Evolutionary conservation across 2,329 filamentous ascomycete genomes (phyloP), one percentile per base, ranked within the genome.

Genomic region (Emmonsiellopsis sp.): DNA sequence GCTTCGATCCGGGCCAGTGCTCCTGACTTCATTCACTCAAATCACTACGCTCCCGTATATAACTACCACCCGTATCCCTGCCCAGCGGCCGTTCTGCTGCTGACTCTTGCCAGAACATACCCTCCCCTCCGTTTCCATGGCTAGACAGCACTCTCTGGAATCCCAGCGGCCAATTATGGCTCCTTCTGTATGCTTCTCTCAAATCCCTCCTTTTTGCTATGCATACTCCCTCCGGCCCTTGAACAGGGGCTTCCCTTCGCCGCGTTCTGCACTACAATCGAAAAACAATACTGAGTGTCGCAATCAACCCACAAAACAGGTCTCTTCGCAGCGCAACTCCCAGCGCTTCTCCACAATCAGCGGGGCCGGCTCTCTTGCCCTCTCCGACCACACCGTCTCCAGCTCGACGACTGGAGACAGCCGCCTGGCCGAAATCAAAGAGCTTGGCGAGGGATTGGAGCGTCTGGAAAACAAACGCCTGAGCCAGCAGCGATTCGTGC

Each of bases 401-500:
- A 68, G 65, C 58, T 58, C 70, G 15, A 68, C 66, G 53, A 71
- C 65, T 53, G 66, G 67, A 45, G 76, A 78, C 67, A 77, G 78
- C 57, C 78, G 78, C 65, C 73, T 80, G 58, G 76, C 77, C 58
- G 82, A 84, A 64, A 83, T 93, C 67, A 81, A 85, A 69, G 82
- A 87, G 61, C 89, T 93, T 70, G 86, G 87, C 63, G 82, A 85
- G 57, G 85, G 87, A 55, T 82, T 95, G 59, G 85, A 89, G 64
- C 87, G 90, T 65, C 87, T 96, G 74, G 88, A 94, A 71, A 93
- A 95, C 77, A 89, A 89, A 73, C 87, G 86, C 48, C 83, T 95
- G 31, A 76, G 82, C 62, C 82, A 86, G 63, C 91, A 96, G 75
- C 86, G 91, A 62, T 91, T 91, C 65, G 78, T 83, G 54, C 82